These are phyloP conservation scores for Cordyceps farinosa DNA, from an alignment of 2,329 filamentous ascomycete genomes.

Conservation along the genomic window DNA sequence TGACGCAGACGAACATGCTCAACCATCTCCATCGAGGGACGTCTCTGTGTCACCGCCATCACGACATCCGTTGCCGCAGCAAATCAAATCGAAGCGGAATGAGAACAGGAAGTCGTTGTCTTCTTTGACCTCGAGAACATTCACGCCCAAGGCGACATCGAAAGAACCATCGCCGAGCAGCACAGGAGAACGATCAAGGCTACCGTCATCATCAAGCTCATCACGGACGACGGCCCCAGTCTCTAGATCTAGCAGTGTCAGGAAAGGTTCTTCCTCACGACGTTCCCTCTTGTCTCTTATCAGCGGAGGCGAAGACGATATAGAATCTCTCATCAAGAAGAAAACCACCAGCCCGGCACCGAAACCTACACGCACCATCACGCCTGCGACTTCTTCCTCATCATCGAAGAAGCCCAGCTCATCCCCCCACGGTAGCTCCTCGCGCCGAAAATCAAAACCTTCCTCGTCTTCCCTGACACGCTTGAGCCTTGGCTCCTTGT, in stretches of 20 bases:
- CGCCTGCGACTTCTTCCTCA: neutral
- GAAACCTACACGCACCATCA: neutral
- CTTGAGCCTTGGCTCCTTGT: constrained; percentile 8
- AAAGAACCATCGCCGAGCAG: neutral
- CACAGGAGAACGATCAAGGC: neutral
- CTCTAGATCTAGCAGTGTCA: neutral
- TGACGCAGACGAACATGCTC: neutral
- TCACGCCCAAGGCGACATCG: neutral
- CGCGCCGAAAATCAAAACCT: neutral
- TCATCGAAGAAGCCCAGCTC: neutral
- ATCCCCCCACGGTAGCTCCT: neutral
- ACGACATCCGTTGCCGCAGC: constrained; percentile 5
- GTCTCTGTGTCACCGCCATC: neutral
- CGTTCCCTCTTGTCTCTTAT: constrained; percentile 17
- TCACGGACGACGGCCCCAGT: neutral
- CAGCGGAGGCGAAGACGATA: constrained; percentile 10
- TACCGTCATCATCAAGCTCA: neutral
- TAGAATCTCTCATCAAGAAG: constrained; percentile 1
- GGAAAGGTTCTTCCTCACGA: constrained; percentile 2
- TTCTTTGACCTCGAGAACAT: neutral
- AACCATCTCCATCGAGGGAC: neutral
- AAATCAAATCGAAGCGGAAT: neutral
- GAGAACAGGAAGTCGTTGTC: neutral
- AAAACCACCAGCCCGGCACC: neutral
- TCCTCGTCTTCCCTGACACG: neutral